A percentile compares a stretch with the other conserved stretches of the same genome.
phyloP scores from a whole-genome alignment of 805 yeast genomes.

The Schizosaccharomyces pombe region ASM294v3 CU329670.1:333501-334000 shows the following conservation, averaged over 20 bases:
- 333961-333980: constrained; percentile 67
- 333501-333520: too few relatives aligned
- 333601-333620: too few relatives aligned
- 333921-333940: constrained; percentile 31
- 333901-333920: constrained; percentile 73
- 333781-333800: constrained; percentile 68
- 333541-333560: too few relatives aligned
- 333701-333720: constrained; percentile 30
- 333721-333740: constrained; percentile 68
- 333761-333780: constrained; percentile 93
- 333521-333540: too few relatives aligned
- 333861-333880: constrained; percentile 56
- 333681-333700: too few relatives aligned
- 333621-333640: too few relatives aligned
- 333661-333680: too few relatives aligned
- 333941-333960: constrained; percentile 88
- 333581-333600: too few relatives aligned
- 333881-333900: constrained; percentile 47
- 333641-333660: too few relatives aligned
- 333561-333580: too few relatives aligned
- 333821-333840: constrained; percentile 67
- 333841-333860: constrained; percentile 65
- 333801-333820: constrained; percentile 68
- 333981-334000: constrained; percentile 91
- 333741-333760: constrained; percentile 94